A percentile compares a stretch with the other conserved stretches of the same genome.
These are phyloP conservation scores for Teunomyces cretensis DNA, from an alignment of 805 yeast genomes.

Conservation along the genomic window DNA sequence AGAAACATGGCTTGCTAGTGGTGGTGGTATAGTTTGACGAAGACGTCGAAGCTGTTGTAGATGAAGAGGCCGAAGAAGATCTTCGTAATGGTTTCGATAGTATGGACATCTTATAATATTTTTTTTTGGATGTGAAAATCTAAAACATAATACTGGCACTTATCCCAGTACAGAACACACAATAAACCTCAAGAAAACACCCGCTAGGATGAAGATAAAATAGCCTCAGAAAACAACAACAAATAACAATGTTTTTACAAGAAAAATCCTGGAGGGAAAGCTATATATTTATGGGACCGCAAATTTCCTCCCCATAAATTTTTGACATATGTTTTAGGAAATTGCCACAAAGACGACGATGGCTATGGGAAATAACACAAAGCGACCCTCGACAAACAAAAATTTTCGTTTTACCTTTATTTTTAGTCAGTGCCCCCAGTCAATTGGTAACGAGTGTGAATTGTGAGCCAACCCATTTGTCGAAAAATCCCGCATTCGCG, in stretches of 20 bases:
- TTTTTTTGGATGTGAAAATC: background rate
- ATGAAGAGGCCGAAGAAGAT: constrained; percentile 3
- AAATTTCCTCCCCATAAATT: background rate
- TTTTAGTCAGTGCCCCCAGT: background rate
- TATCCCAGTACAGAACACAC: constrained; percentile 4
- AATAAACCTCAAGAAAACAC: constrained; percentile 1
- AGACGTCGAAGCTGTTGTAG: background rate
- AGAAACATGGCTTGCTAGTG: background rate
- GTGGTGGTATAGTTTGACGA: constrained; percentile 1
- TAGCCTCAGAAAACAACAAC: background rate
- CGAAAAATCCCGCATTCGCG: constrained; percentile 3
- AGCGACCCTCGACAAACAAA: constrained; percentile 1
- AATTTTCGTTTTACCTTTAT: background rate
- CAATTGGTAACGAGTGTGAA: background rate
- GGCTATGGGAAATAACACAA: background rate
- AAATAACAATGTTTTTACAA: background rate
- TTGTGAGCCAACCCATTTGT: background rate
- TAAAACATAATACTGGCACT: constrained; percentile 2
- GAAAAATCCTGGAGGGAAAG: background rate
- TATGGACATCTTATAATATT: background rate
- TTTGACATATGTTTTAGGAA: constrained; percentile 2
- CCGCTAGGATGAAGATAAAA: constrained; percentile 2
- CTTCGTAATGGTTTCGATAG: constrained; percentile 4
- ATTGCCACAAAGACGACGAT: constrained; percentile 1
- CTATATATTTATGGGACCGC: constrained; percentile 1